Evolutionary conservation across 148 eudicot genomes (phyloP).

Genomic region (Chenopodium quinoa): DNA sequence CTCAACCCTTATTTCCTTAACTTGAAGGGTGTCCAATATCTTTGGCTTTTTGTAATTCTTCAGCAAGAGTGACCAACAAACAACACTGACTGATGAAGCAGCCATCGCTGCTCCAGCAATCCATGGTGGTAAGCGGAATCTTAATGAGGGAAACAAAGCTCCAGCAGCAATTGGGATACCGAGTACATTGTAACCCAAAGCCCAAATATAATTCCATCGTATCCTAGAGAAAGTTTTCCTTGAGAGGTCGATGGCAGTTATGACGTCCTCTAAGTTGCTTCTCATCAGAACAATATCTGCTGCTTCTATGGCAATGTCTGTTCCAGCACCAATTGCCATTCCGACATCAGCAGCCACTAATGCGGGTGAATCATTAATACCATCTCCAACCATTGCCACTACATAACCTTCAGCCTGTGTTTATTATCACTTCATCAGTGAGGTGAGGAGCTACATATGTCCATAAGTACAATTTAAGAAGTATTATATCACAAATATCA

Average conservation of each 20-base stretch:
- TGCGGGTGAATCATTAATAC: conserved; percentile 96
- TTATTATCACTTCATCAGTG: neutral
- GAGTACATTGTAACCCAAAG: conserved; percentile 78
- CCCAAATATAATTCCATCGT: conserved; percentile 88
- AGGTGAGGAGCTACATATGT: neutral
- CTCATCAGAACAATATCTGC: conserved; percentile 94
- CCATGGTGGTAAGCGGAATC: conserved; percentile 93
- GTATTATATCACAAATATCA: neutral
- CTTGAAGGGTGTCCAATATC: conserved; percentile 49
- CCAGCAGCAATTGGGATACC: conserved; percentile 96
- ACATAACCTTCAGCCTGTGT: conserved; percentile 63
- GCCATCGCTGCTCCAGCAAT: conserved; percentile 99
- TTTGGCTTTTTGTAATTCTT: conserved; percentile 78
- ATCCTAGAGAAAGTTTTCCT: conserved; percentile 83
- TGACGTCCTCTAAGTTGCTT: conserved; percentile 84
- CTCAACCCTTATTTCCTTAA: conserved; percentile 51
- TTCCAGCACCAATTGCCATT: conserved; percentile 97
- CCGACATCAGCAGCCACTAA: conserved; percentile 96
- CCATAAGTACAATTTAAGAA: neutral
- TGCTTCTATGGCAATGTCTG: conserved; percentile 97
- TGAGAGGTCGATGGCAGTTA: conserved; percentile 90
- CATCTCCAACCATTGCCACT: conserved; percentile 99
- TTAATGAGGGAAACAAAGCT: conserved; percentile 59
- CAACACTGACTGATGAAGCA: conserved; percentile 97
- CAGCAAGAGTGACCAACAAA: conserved; percentile 85